phyloP scores from a whole-genome alignment of 2,329 filamentous ascomycete species.

The Emydomyces testavorans region DNA sequence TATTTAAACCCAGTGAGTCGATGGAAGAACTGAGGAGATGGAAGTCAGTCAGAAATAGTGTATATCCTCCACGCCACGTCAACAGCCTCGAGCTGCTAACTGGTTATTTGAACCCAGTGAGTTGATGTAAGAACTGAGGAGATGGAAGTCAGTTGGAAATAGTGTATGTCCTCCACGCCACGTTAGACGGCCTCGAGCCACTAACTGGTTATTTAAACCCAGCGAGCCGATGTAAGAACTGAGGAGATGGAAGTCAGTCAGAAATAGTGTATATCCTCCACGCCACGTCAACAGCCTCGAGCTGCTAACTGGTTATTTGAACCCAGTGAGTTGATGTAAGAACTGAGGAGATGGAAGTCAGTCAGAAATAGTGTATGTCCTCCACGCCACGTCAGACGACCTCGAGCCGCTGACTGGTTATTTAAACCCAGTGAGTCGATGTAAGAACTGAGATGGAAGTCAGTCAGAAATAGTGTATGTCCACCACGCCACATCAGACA shows the following conservation, averaged over 20 bases:
- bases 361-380: background rate
- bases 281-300: slow-evolving; percentile 11
- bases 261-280: slow-evolving; percentile 3
- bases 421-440: background rate
- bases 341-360: too few relatives aligned
- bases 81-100: background rate
- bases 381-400: slow-evolving; percentile 9
- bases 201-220: slow-evolving; percentile 7
- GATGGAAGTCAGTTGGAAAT: background rate
- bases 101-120: slow-evolving; percentile 6
- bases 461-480: background rate
- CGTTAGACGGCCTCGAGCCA: background rate
- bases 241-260: background rate
- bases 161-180: slow-evolving; percentile 1
- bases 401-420: slow-evolving; percentile 10
- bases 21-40: background rate
- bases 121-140: background rate
- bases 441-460: background rate
- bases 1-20: background rate
- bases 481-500: slow-evolving; percentile 11
- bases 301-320: slow-evolving; percentile 11
- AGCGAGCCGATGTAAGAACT: too few relatives aligned
- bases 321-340: background rate
- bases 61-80: slow-evolving; percentile 12
- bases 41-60: background rate